These are phyloP conservation scores for Arthromyces matolae DNA, from an alignment of 768 basidiomycete genomes.

Conservation along the genomic window DNA sequence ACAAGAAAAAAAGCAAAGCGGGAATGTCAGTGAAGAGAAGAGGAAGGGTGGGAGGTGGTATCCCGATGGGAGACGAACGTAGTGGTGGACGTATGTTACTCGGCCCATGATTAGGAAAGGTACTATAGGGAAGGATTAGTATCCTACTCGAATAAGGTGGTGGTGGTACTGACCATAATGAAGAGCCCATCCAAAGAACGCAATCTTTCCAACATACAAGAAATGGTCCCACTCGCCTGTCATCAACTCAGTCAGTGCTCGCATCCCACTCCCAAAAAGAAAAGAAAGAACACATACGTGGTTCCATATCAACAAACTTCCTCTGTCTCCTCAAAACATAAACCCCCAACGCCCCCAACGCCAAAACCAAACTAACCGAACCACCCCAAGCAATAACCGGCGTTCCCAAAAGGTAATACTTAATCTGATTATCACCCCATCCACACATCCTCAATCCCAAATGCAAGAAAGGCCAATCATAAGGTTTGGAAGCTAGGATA, in stretches of 20 bases:
- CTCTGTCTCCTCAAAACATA: constrained; percentile 85
- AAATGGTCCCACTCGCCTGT: constrained; percentile 93
- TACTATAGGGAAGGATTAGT: constrained; percentile 40
- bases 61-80: constrained; percentile 49
- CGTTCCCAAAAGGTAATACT: constrained; percentile 94
- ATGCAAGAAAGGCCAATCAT: constrained; percentile 90
- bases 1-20: constrained; percentile 7
- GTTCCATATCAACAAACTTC: constrained; percentile 88
- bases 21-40: neutral
- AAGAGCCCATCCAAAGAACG: constrained; percentile 87
- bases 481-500: constrained; percentile 88
- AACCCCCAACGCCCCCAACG: constrained; percentile 47
- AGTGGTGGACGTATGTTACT: constrained; percentile 95
- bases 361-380: constrained; percentile 58
- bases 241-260: constrained; percentile 1
- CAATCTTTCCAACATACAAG: constrained; percentile 87
- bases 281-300: constrained; percentile 47
- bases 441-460: constrained; percentile 96
- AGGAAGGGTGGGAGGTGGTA: neutral
- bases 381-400: constrained; percentile 91
- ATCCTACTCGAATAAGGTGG: neutral
- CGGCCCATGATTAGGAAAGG: constrained; percentile 99
- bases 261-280: neutral
- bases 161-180: constrained; percentile 67
- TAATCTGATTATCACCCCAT: constrained; percentile 83